phyloP scores from a whole-genome alignment of 2,329 filamentous ascomycete species.

The Macrophomina phaseolina region DNA sequence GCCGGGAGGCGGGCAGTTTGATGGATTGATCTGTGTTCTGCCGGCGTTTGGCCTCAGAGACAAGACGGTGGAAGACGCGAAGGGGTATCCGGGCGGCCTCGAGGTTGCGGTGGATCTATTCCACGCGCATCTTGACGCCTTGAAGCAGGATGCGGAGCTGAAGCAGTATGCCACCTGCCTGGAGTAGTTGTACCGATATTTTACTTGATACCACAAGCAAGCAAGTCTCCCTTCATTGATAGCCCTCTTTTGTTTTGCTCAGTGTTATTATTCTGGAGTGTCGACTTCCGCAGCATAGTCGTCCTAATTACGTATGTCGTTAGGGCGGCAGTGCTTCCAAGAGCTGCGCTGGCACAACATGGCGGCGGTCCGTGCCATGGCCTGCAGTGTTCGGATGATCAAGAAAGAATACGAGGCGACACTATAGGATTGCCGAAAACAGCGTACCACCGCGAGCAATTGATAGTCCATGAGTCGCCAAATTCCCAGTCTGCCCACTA shows the following conservation, averaged over 20 bases:
- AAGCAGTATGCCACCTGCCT: conserved; percentile 1
- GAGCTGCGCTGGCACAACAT: too few relatives aligned
- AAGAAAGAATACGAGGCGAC: not conserved
- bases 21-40: conserved; percentile 1
- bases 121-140: not conserved
- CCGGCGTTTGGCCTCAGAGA: conserved; percentile 9
- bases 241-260: too few relatives aligned
- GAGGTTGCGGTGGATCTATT: conserved; percentile 4
- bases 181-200: not conserved
- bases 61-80: not conserved
- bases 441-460: not conserved
- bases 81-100: not conserved
- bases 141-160: conserved; percentile 3
- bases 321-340: too few relatives aligned
- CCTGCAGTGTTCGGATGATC: not conserved
- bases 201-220: not conserved
- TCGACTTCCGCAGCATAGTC: not conserved
- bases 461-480: not conserved
- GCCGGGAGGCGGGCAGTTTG: conserved; percentile 4
- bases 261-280: too few relatives aligned
- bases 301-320: not conserved
- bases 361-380: not conserved
- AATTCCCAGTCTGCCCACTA: not conserved
- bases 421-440: not conserved
- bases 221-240: not conserved